Percentiles rank a stretch among this genome's conserved stretches.
These are phyloP conservation scores for Fusarium phyllophilum DNA, from an alignment of 2,329 filamentous ascomycete species.

Conservation along the genomic window DNA sequence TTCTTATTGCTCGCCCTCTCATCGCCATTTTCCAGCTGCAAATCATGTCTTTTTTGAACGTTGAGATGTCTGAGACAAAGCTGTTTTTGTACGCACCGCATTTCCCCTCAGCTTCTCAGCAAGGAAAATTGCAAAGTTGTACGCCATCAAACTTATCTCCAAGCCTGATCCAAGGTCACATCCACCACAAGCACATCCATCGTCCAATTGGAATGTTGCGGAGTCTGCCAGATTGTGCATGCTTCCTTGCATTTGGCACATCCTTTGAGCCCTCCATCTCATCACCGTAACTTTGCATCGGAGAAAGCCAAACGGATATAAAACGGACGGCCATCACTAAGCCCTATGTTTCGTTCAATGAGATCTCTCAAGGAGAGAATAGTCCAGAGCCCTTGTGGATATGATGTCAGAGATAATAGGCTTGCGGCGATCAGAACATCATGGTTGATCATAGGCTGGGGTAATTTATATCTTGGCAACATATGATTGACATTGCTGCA, in stretches of 20 bases:
- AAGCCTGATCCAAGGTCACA: conserved; percentile 2
- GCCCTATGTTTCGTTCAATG: neutral
- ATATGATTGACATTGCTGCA: neutral
- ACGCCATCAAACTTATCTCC: neutral
- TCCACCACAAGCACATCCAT: neutral
- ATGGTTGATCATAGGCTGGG: neutral
- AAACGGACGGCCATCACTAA: neutral
- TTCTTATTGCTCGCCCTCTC: neutral
- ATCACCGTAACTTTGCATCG: neutral
- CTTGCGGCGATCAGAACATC: neutral
- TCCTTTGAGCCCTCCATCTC: neutral
- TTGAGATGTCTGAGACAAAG: neutral
- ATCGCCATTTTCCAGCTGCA: neutral
- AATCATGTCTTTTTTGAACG: neutral
- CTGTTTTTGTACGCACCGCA: neutral
- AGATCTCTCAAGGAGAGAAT: neutral
- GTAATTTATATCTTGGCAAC: neutral
- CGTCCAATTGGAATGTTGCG: conserved; percentile 13
- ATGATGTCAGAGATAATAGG: conserved; percentile 32
- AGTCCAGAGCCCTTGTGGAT: neutral
- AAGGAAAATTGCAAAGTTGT: neutral
- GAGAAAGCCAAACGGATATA: neutral
- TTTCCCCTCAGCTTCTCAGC: neutral
- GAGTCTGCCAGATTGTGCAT: conserved; percentile 6
- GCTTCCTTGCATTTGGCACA: conserved; percentile 5